Percentiles rank a stretch among this genome's conserved stretches.
Conservation (phyloP, 495 filamentous ascomycete genomes). For the Elaphomyces granulatus region DNA sequence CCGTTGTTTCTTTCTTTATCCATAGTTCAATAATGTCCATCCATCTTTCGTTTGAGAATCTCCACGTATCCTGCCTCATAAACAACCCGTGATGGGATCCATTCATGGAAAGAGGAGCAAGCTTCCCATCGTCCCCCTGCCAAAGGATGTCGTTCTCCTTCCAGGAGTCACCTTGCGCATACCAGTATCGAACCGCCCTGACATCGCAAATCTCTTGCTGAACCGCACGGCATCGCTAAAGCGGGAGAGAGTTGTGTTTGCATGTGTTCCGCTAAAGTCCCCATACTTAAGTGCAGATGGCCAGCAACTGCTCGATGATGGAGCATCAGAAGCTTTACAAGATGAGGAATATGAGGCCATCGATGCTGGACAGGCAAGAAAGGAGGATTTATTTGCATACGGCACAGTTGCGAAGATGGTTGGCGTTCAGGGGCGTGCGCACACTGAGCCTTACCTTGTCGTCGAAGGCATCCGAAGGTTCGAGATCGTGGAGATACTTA, state of each 20-base stretch:
- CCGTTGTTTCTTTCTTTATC: too few species aligned
- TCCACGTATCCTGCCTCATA: too few species aligned
- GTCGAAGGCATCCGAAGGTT: slow-evolving; percentile 78
- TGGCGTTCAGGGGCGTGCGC: slow-evolving; percentile 64
- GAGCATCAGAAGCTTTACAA: slow-evolving; percentile 21
- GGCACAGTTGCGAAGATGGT: slow-evolving; percentile 71
- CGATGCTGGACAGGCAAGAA: slow-evolving; percentile 45
- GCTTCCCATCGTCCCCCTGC: slow-evolving; percentile 62
- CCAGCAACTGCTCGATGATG: slow-evolving; percentile 49
- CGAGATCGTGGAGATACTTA: slow-evolving; percentile 53
- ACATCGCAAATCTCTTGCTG: slow-evolving; percentile 71
- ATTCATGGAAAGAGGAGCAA: slow-evolving; percentile 33
- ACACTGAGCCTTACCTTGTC: slow-evolving; percentile 64
- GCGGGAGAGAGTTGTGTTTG: slow-evolving; percentile 52
- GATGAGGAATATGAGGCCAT: slow-evolving; percentile 28
- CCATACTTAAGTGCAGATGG: slow-evolving; percentile 53
- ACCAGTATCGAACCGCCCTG: slow-evolving; percentile 60
- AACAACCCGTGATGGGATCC: slow-evolving; percentile 24
- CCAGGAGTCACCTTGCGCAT: slow-evolving; percentile 69
- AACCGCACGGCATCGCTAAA: slow-evolving; percentile 47
- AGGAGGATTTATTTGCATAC: slow-evolving; percentile 59
- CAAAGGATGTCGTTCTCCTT: slow-evolving; percentile 59
- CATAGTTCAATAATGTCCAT: slow-evolving; percentile 1
- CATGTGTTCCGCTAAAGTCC: slow-evolving; percentile 68
- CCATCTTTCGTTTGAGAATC: background rate